Percentiles rank a stretch among this genome's conserved stretches.
Conservation (phyloP, 1,139 yeast genomes). For the Saccharomyces hybrid region DNA sequence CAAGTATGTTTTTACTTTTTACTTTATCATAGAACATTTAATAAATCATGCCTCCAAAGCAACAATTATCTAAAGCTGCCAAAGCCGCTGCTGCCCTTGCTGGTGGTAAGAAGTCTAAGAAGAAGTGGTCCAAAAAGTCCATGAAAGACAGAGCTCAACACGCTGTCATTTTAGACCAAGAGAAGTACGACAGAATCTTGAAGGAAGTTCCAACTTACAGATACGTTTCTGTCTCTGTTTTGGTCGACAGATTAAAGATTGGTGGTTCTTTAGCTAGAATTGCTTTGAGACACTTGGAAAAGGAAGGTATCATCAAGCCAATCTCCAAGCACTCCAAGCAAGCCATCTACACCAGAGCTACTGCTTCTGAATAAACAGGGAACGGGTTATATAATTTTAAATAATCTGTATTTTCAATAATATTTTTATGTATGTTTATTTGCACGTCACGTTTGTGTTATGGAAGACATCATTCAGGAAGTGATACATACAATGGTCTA, state of each 20-base stretch:
- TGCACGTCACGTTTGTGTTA: not conserved
- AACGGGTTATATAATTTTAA: constrained; percentile 31
- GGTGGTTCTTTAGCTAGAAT: constrained; percentile 99
- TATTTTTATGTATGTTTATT: constrained; percentile 84
- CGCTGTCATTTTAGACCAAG: constrained; percentile 92
- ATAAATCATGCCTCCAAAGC: constrained; percentile 92
- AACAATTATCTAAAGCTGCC: constrained; percentile 98
- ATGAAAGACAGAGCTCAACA: constrained; percentile 99
- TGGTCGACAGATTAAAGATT: constrained; percentile 98
- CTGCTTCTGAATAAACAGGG: constrained; percentile 48
- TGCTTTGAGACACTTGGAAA: constrained; percentile 93
- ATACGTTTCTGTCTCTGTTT: constrained; percentile 94
- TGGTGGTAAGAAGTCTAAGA: constrained; percentile 99
- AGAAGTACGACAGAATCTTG: constrained; percentile 95
- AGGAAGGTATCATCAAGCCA: constrained; percentile 90
- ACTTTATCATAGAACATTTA: constrained; percentile 6
- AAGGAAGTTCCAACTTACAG: constrained; percentile 99
- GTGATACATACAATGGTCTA: not conserved
- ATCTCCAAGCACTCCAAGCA: constrained; percentile 95
- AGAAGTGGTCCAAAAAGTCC: constrained; percentile 99
- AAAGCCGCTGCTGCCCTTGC: constrained; percentile 99
- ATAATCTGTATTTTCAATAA: constrained; percentile 98
- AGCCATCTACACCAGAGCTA: constrained; percentile 88
- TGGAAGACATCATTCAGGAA: not conserved
- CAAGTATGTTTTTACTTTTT: not conserved